Evolutionary conservation across 176 grass and related monocot genomes (phyloP).

Genomic region (Hyparrhenia diplandra): DNA sequence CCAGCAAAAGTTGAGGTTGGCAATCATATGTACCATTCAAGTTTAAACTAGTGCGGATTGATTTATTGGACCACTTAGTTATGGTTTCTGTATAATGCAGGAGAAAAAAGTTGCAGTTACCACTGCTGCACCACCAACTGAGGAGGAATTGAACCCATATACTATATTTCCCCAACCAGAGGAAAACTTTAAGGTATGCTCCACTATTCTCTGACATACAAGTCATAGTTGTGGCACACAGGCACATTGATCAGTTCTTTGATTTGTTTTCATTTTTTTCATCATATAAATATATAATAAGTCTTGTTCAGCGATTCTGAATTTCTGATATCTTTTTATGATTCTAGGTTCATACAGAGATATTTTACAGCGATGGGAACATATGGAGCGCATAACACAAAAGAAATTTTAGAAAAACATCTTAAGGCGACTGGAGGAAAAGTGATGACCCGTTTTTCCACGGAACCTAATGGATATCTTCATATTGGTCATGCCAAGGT

Average conservation of each 20-base stretch:
- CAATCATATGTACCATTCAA: not conserved
- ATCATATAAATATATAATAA: not conserved
- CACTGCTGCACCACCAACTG: conserved; percentile 45
- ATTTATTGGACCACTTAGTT: conserved; percentile 4
- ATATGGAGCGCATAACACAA: conserved; percentile 95
- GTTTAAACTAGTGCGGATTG: conserved; percentile 1
- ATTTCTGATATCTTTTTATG: not conserved
- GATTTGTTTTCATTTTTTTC: not conserved
- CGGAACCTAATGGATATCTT: conserved; percentile 96
- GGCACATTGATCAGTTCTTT: not conserved
- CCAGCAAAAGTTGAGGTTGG: conserved; percentile 79
- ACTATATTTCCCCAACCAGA: conserved; percentile 89
- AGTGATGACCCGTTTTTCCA: conserved; percentile 91
- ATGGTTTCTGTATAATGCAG: conserved; percentile 39
- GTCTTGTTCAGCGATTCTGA: conserved; percentile 6
- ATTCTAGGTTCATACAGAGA: conserved; percentile 91
- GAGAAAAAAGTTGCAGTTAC: conserved; percentile 52
- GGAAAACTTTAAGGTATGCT: conserved; percentile 82
- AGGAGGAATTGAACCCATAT: conserved; percentile 94
- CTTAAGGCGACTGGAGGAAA: conserved; percentile 93
- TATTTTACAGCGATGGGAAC: conserved; percentile 80
- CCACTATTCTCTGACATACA: not conserved
- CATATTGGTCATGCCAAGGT: conserved; percentile 99
- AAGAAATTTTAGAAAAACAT: conserved; percentile 77
- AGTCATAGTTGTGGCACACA: not conserved